A percentile compares a stretch with the other conserved stretches of the same genome.
phyloP scores from a whole-genome alignment of 2,329 filamentous ascomycete genomes.

The Trichoderma cornu-damae region DNA sequence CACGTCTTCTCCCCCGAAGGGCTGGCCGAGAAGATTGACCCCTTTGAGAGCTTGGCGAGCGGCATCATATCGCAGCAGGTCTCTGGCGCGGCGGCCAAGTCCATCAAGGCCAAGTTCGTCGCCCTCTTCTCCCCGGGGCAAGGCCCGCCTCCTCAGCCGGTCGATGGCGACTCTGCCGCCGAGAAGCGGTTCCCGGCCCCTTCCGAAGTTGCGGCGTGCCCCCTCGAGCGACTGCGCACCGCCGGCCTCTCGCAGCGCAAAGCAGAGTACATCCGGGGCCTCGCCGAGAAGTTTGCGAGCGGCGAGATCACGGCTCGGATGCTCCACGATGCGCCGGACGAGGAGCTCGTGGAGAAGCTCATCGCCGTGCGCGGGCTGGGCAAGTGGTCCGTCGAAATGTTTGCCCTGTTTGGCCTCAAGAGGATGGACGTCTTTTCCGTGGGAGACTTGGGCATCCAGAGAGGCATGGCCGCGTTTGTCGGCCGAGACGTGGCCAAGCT shows the following conservation, averaged over 20 bases:
- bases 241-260: conserved; percentile 91
- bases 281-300: conserved; percentile 72
- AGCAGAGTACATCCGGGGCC: conserved; percentile 85
- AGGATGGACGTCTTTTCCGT: conserved; percentile 89
- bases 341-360: conserved; percentile 75
- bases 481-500: conserved; percentile 80
- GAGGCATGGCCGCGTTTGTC: conserved; percentile 84
- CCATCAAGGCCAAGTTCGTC: conserved; percentile 83
- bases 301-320: conserved; percentile 72
- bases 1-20: conserved; percentile 74
- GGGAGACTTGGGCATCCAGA: conserved; percentile 88
- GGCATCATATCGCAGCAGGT: conserved; percentile 97
- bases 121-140: conserved; percentile 55
- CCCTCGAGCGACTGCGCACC: conserved; percentile 65
- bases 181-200: conserved; percentile 64
- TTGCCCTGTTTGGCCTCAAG: conserved; percentile 92
- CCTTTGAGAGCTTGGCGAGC: conserved; percentile 75
- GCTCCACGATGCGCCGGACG: conserved; percentile 74
- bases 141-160: background rate
- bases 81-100: conserved; percentile 81
- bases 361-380: conserved; percentile 84
- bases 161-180: conserved; percentile 18
- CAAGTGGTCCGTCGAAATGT: conserved; percentile 95
- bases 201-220: conserved; percentile 58
- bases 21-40: conserved; percentile 79